A percentile compares a stretch with the other conserved stretches of the same genome.
Evolutionary conservation across 495 filamentous ascomycete genomes (phyloP).

Genomic region (Cercophora sp.): DNA sequence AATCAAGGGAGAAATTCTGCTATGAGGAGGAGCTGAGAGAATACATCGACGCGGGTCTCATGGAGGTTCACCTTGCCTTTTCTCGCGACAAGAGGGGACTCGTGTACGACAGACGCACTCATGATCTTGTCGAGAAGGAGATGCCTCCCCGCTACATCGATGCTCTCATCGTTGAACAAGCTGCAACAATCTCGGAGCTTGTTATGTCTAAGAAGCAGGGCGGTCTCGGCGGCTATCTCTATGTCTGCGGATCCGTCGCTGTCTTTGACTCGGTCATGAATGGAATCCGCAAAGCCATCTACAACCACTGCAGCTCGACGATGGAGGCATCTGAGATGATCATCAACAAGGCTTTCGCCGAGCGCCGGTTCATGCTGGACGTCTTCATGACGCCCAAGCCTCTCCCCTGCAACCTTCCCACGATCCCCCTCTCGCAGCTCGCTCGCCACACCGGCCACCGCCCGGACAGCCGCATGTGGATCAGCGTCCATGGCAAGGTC

Average conservation of each 20-base stretch:
- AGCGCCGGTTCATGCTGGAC: slow-evolving; percentile 51
- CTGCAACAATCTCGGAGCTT: slow-evolving; percentile 44
- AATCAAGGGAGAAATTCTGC: slow-evolving; percentile 48
- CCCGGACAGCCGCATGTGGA: slow-evolving; percentile 47
- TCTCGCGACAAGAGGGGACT: slow-evolving; percentile 45
- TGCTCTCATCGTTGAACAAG: slow-evolving; percentile 45
- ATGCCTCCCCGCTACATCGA: slow-evolving; percentile 51
- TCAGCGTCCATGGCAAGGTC: slow-evolving; percentile 46
- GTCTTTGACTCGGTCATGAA: slow-evolving; percentile 52
- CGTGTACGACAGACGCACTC: slow-evolving; percentile 36
- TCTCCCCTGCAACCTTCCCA: slow-evolving; percentile 44
- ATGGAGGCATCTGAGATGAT: slow-evolving; percentile 44
- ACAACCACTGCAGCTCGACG: slow-evolving; percentile 45
- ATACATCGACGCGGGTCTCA: slow-evolving; percentile 42
- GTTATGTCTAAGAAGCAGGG: slow-evolving; percentile 52
- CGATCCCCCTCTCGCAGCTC: slow-evolving; percentile 46
- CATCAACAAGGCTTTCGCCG: slow-evolving; percentile 48
- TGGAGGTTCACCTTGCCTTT: slow-evolving; percentile 49
- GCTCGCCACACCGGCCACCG: slow-evolving; percentile 46
- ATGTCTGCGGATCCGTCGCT: slow-evolving; percentile 50
- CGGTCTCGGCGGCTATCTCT: slow-evolving; percentile 48
- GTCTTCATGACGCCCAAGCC: slow-evolving; percentile 53
- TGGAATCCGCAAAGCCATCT: slow-evolving; percentile 47
- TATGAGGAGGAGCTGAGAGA: slow-evolving; percentile 48
- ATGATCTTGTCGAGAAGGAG: slow-evolving; percentile 41